Conservation (phyloP, 208 protist genomes). For the Leptomonas pyrrhocoris region DNA sequence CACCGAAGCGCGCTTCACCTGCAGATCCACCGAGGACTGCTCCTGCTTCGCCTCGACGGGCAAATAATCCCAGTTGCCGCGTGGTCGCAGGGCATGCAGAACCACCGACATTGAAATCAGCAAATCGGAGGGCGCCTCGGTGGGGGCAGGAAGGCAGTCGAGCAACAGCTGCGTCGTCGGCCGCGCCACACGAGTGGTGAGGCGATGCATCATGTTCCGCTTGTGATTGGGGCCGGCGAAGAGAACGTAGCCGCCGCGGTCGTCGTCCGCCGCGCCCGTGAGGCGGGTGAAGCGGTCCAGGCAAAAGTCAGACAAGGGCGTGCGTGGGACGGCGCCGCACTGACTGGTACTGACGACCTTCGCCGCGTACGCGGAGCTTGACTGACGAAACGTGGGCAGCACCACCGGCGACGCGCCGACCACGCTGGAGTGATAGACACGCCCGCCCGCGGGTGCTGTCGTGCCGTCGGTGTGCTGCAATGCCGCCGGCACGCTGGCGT, state of each 20-base stretch:
- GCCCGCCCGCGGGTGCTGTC: background rate
- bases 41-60: constrained; percentile 40
- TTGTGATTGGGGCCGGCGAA: constrained; percentile 87
- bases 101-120: constrained; percentile 72
- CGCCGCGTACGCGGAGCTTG: constrained; percentile 26
- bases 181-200: constrained; percentile 41
- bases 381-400: constrained; percentile 19
- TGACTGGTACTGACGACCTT: background rate
- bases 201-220: constrained; percentile 64
- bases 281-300: constrained; percentile 46
- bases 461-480: background rate
- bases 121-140: constrained; percentile 50
- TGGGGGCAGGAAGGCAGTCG: constrained; percentile 41
- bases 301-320: constrained; percentile 60
- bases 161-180: constrained; percentile 72
- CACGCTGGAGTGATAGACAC: constrained; percentile 38
- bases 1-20: constrained; percentile 52
- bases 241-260: constrained; percentile 71
- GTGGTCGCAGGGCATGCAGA: constrained; percentile 70
- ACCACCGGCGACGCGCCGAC: constrained; percentile 42
- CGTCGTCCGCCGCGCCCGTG: constrained; percentile 15
- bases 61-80: constrained; percentile 88
- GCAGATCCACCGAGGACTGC: constrained; percentile 44
- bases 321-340: background rate
- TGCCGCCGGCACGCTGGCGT: background rate